phyloP scores from a whole-genome alignment of 2,329 filamentous ascomycete species.

The Xylaria sp. region DNA sequence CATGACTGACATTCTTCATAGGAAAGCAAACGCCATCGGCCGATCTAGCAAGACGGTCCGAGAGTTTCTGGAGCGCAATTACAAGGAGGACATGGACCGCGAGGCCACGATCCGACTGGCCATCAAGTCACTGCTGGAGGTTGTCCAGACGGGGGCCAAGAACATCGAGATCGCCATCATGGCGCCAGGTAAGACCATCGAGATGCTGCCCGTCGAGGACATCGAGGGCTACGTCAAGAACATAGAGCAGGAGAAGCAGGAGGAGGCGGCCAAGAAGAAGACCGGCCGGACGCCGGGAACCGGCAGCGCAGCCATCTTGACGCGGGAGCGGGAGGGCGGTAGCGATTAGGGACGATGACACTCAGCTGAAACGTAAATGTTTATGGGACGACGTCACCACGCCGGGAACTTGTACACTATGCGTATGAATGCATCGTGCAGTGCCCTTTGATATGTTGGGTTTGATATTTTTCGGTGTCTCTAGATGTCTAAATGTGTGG shows the following conservation, averaged over 20 bases:
- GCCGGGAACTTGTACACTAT: constrained; percentile 21
- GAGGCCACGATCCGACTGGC: constrained; percentile 95
- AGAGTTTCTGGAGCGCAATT: constrained; percentile 97
- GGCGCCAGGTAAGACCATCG: constrained; percentile 86
- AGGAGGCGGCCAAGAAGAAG: constrained; percentile 98
- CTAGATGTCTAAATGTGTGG: constrained; percentile 31
- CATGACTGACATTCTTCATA: constrained; percentile 42
- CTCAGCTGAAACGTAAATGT: constrained; percentile 6
- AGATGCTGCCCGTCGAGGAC: constrained; percentile 93
- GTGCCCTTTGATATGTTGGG: constrained; percentile 3
- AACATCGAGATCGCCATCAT: constrained; percentile 99
- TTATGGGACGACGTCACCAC: constrained; percentile 13
- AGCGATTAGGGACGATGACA: constrained; percentile 26
- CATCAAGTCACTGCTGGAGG: constrained; percentile 96
- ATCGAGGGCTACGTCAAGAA: constrained; percentile 98
- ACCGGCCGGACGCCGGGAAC: constrained; percentile 72
- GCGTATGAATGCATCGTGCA: constrained; percentile 11
- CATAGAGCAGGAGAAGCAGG: constrained; percentile 99
- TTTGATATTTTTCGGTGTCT: constrained; percentile 11
- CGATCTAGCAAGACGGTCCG: constrained; percentile 98
- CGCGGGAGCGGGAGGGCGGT: constrained; percentile 55
- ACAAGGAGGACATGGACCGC: constrained; percentile 96
- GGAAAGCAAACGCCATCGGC: constrained; percentile 99
- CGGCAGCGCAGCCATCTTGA: constrained; percentile 73
- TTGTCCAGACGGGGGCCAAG: constrained; percentile 98